Conservation (phyloP, 2,329 filamentous ascomycete genomes). For the Trichophaea hybrida region DNA sequence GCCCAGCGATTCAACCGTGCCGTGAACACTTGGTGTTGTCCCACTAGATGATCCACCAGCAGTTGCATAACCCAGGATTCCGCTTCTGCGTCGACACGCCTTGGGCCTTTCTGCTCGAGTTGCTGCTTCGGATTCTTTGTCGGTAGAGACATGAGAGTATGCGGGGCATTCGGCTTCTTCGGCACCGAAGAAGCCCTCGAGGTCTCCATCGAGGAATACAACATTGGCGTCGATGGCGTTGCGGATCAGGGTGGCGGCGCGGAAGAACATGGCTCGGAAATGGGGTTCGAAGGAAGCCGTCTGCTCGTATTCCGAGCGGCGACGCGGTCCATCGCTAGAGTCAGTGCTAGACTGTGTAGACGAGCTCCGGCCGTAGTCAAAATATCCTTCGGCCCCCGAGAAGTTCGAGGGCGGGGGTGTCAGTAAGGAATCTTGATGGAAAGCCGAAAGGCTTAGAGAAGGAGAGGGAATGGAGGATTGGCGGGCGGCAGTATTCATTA, state of each 20-base stretch:
- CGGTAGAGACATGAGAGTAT: slow-evolving; percentile 1
- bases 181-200: slow-evolving; percentile 18
- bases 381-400: not conserved
- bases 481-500: not conserved
- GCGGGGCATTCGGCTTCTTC: not conserved
- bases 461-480: not conserved
- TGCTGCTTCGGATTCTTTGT: slow-evolving; percentile 3
- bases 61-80: slow-evolving; percentile 21
- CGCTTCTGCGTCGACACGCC: slow-evolving; percentile 13
- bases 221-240: slow-evolving; percentile 25
- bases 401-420: not conserved
- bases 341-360: not conserved
- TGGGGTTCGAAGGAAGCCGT: slow-evolving; percentile 16
- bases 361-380: not conserved
- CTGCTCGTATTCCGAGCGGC: slow-evolving; percentile 9
- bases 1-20: slow-evolving; percentile 9
- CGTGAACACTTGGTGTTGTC: slow-evolving; percentile 1
- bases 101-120: slow-evolving; percentile 8
- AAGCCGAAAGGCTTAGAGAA: not conserved
- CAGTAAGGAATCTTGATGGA: not conserved
- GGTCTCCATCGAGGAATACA: slow-evolving; percentile 25
- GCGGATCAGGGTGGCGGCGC: slow-evolving; percentile 24
- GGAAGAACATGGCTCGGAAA: slow-evolving; percentile 25
- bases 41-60: slow-evolving; percentile 10
- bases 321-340: not conserved